Evolutionary conservation across 2,329 filamentous ascomycete genomes (phyloP).

Genomic region (Aureobasidium sp.): DNA sequence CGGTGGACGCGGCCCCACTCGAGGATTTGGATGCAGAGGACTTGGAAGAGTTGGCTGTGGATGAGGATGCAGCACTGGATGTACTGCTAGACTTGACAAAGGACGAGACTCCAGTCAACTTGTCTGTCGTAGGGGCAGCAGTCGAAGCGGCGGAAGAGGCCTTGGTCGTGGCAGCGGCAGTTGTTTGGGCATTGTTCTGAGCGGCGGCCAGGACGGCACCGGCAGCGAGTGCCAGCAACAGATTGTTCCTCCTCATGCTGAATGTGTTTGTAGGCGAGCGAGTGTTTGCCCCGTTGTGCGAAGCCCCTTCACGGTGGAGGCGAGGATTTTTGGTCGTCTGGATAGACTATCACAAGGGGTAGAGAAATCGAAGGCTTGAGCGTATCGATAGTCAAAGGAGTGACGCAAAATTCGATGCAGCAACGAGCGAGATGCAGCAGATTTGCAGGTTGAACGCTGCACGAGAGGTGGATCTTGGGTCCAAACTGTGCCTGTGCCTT

Average conservation of each 20-base stretch:
- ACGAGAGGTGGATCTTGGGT: not conserved
- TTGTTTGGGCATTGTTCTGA: not conserved
- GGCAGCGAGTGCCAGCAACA: constrained; percentile 1
- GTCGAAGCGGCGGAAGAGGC: not conserved
- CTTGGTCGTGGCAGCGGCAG: not conserved
- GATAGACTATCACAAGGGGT: not conserved
- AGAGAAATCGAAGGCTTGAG: not conserved
- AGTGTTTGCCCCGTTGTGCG: not conserved
- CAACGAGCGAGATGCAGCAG: constrained; percentile 3
- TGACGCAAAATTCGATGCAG: constrained; percentile 1
- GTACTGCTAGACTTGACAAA: not conserved
- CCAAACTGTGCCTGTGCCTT: not conserved
- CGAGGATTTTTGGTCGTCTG: not conserved
- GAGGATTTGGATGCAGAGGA: not conserved
- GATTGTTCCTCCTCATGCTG: not conserved
- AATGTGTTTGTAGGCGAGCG: not conserved
- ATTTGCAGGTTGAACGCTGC: not conserved
- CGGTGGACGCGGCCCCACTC: not conserved
- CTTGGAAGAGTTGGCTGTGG: not conserved
- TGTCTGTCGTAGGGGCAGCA: not conserved
- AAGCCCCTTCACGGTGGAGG: not conserved
- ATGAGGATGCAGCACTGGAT: not conserved
- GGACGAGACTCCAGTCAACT: constrained; percentile 1
- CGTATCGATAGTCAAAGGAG: not conserved
- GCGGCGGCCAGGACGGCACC: constrained; percentile 2